Evolutionary conservation across 495 filamentous ascomycete genomes (phyloP), one percentile per base, ranked within the genome.

Genomic region (Hypoxylon rickii): DNA sequence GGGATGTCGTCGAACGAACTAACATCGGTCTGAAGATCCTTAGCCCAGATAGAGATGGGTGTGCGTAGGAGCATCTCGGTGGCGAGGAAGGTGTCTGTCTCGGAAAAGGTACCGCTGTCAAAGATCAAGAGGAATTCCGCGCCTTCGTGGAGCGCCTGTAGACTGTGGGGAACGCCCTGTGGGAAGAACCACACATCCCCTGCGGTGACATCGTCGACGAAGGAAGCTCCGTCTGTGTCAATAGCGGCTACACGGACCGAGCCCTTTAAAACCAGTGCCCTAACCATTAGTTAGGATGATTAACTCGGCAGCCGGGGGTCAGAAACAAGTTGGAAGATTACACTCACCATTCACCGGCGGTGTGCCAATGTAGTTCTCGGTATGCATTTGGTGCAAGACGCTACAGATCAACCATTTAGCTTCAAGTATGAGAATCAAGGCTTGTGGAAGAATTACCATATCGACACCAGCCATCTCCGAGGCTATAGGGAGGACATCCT

Each of bases 111-210:
- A 1, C 86, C 86, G 38, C 86, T 75, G 64, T 90, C 83, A 60
- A 89, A 89, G 36, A 89, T 78, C 8, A 90, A 74, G 7, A 89
- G 75, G 66, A 89, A 89, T 57, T 90, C 87, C 19, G 76, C 78
- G 2, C 86, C 87, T 15, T 79, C 74, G 11, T 83, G 79, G 2
- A 88, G 70, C 0, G 80, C 87, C 67, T 90, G 86, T 29, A 90
- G 78, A 3, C 78, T 83, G 58, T 89, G 87, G 5, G 87, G 86
- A 17, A 87, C 70, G 11, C 87, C 86, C 2, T 70, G 32, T 13
- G 85, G 85, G 69, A 89, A 88, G 60, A 82, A 89, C 86, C 86
- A 89, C 10, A 89, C 81, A 67, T 89, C 86, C 13, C 86, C 86
- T 5, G 79, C 79, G 20, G 71, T 79, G 5, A 89, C 61, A 46